phyloP scores from a whole-genome alignment of 768 basidiomycete genomes.

The Pleurotus tuber-regium region DNA sequence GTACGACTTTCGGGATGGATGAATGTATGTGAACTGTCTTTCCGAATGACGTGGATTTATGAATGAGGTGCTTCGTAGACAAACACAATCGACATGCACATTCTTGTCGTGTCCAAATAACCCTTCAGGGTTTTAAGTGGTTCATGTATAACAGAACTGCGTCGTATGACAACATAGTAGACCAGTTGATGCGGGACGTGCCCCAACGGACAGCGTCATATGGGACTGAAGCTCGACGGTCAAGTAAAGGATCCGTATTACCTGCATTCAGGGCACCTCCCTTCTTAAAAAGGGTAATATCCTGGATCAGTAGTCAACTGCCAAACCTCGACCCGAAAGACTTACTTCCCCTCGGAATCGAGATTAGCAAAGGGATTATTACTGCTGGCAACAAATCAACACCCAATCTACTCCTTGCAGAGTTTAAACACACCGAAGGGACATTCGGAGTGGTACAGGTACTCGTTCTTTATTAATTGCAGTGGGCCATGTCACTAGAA shows the following conservation, averaged over 20 bases:
- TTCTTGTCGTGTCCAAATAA: slow-evolving; percentile 80
- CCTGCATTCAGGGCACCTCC: slow-evolving; percentile 31
- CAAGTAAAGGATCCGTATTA: slow-evolving; percentile 31
- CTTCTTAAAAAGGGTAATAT: slow-evolving; percentile 37
- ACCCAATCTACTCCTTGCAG: slow-evolving; percentile 74
- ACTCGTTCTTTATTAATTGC: slow-evolving; percentile 22
- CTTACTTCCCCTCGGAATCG: slow-evolving; percentile 82
- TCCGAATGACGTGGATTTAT: slow-evolving; percentile 1
- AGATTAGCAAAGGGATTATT: slow-evolving; percentile 76
- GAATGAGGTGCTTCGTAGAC: slow-evolving; percentile 21
- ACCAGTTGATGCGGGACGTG: slow-evolving; percentile 58
- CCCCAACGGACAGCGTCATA: slow-evolving; percentile 32
- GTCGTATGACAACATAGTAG: slow-evolving; percentile 83
- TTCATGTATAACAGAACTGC: slow-evolving; percentile 89
- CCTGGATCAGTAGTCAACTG: slow-evolving; percentile 58
- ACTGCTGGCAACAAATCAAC: slow-evolving; percentile 86
- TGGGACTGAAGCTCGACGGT: slow-evolving; percentile 34
- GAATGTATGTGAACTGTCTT: slow-evolving; percentile 40
- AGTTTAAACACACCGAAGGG: slow-evolving; percentile 76
- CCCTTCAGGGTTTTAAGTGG: slow-evolving; percentile 87
- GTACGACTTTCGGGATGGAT: slow-evolving; percentile 43
- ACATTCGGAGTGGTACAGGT: slow-evolving; percentile 80
- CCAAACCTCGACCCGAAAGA: slow-evolving; percentile 79
- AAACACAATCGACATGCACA: slow-evolving; percentile 35
- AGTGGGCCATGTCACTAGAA: slow-evolving; percentile 1